Evolutionary conservation across 1,139 yeast species (phyloP), one percentile per base, ranked within the genome.

Genomic region (Yamadazyma atmosphaerica): DNA sequence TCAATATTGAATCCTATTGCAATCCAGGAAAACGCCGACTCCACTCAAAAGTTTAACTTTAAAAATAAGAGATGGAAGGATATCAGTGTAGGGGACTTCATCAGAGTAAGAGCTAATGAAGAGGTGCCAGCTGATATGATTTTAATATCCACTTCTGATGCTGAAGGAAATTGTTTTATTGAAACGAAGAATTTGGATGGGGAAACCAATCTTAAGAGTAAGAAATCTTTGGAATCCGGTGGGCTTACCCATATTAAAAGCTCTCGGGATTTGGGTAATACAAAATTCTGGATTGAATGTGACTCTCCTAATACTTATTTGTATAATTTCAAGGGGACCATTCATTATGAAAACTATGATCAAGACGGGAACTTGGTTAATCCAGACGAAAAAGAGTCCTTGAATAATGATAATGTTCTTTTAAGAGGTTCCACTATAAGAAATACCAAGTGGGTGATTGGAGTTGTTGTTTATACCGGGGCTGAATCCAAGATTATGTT

Each of bases 131-230:
- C 97, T 8, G 98, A 92, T 66, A 62, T 90, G 26, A 74, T 88
- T 13, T 66, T 90, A 22, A 56, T 92, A 32, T 79, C 96, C 2
- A 82, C 96, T 0, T 84, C 95, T 0, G 97, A 90, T 57, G 60
- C 75, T 1, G 98, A 92, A 56, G 96, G 96, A 31, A 89, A 84
- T 33, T 90, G 98, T 63, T 90, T 83, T 55, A 82, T 90, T 31
- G 98, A 92, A 61, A 92, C 98, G 1, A 90, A 89, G 55, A 92
- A 92, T 59, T 74, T 92, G 52, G 98, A 92, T 63, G 98, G 98
- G 59, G 98, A 92, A 63, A 88, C 98, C 4, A 92, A 92, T 58
- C 73, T 92, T 58, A 92, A 92, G 61, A 79, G 81, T 35, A 84
- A 88, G 45, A 83, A 80, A 47, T 82, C 95, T 11, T 65, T 92